Conservation (phyloP, 2,329 filamentous ascomycete species). For the Claviceps pazoutovae region DNA sequence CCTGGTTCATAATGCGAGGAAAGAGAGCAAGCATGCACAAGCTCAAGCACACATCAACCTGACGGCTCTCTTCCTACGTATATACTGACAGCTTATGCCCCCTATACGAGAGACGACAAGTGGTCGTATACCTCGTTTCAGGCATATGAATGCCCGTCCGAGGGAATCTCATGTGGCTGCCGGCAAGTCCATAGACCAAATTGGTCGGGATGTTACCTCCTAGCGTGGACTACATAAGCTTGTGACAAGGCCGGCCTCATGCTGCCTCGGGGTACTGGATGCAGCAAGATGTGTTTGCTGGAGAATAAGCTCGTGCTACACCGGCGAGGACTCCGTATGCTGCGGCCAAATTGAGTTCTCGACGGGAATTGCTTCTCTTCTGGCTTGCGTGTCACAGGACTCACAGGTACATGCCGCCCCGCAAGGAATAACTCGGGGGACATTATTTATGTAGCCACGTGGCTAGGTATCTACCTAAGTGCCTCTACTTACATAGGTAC, state of each 20-base stretch:
- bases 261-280: neutral
- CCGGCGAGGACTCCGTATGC: neutral
- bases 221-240: neutral
- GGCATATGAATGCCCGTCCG: neutral
- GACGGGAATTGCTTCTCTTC: neutral
- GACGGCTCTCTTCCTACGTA: neutral
- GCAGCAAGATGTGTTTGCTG: neutral
- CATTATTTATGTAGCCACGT: too few relatives aligned
- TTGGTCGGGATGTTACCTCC: neutral
- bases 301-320: neutral
- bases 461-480: too few relatives aligned
- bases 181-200: neutral
- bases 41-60: neutral
- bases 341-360: neutral
- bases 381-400: neutral
- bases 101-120: neutral
- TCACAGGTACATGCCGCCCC: neutral
- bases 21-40: neutral
- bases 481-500: too few relatives aligned
- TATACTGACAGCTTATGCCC: neutral
- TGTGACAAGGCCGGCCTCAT: neutral
- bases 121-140: neutral
- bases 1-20: constrained; percentile 1
- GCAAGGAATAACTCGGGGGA: too few relatives aligned
- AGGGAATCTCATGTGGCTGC: neutral